A percentile compares a stretch with the other conserved stretches of the same genome.
Evolutionary conservation across 2,329 filamentous ascomycete genomes (phyloP).

Genomic region (Zasmidium citrigriseum): DNA sequence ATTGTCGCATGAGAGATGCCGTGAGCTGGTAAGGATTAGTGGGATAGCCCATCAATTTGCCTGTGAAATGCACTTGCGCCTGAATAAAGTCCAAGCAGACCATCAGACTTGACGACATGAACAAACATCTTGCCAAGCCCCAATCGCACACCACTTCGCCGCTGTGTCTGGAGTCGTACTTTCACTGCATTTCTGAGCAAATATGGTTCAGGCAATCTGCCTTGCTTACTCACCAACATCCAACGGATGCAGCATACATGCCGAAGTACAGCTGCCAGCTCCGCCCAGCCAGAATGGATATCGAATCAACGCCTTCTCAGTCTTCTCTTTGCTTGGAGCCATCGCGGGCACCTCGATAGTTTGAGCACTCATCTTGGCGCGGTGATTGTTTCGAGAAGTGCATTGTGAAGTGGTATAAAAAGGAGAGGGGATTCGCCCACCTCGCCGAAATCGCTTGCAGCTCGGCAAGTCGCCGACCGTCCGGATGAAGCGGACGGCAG

Average conservation of each 20-base stretch:
- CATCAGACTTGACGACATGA: slow-evolving; percentile 76
- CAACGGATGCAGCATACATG: slow-evolving; percentile 87
- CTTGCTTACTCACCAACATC: slow-evolving; percentile 74
- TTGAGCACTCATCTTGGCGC: not conserved
- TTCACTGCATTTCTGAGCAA: slow-evolving; percentile 36
- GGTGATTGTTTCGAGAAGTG: too few species aligned
- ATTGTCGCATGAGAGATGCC: slow-evolving; percentile 87
- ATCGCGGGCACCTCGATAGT: not conserved
- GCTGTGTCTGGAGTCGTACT: slow-evolving; percentile 87
- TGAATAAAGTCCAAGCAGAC: slow-evolving; percentile 79
- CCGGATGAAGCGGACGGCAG: too few species aligned
- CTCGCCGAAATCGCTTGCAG: not conserved
- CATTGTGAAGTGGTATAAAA: too few species aligned
- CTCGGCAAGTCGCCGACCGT: not conserved
- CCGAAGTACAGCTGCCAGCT: slow-evolving; percentile 88
- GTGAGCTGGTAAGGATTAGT: slow-evolving; percentile 60
- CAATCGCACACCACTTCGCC: slow-evolving; percentile 67
- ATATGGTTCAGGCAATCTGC: slow-evolving; percentile 17
- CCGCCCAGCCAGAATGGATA: slow-evolving; percentile 84
- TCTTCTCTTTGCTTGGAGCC: slow-evolving; percentile 44
- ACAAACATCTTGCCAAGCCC: slow-evolving; percentile 84
- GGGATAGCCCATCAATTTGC: not conserved
- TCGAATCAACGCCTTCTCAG: slow-evolving; percentile 42
- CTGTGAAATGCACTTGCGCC: slow-evolving; percentile 56
- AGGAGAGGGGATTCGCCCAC: too few species aligned